Evolutionary conservation across 805 yeast genomes (phyloP), one percentile per base, ranked within the genome.

Genomic region (Brettanomyces custersianus): DNA sequence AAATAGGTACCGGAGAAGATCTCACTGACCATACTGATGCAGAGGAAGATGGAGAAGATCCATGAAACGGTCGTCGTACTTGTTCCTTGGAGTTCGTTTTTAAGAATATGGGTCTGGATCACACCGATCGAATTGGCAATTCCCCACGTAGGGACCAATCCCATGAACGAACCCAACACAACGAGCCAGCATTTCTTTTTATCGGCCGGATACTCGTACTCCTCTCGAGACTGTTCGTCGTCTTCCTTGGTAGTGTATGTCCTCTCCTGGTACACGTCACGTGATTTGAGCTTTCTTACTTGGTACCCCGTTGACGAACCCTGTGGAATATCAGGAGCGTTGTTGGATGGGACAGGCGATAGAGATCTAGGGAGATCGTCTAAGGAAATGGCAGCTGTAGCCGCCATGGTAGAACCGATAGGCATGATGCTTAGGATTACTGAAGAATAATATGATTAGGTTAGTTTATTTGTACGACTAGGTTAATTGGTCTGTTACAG

Each of bases 21-120:
- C 4, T 64, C 63, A 18, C 57, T 46, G 15, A 54, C 44, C 45
- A 68, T 72, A 9, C 68, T 59, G 13, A 76, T 48, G 26, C 74
- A 67, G 34, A 67, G 52, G 48, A 63, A 70, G 25, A 77, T 52
- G 1, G 84, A 74, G 44, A 78, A 78, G 27, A 77, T 68, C 86
- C 86, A 78, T 4, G 80, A 69, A 10, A 77, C 65, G 0, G 71
- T 57, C 2, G 77, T 64, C 1, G 74, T 60, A 5, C 61, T 49
- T 6, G 60, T 54, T 32, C 63, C 47, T 0, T 57, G 55, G 39
- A 78, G 58, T 51, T 77, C 81, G 51, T 78, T 67, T n/a, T 59
- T 59, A n/a, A 74, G 64, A 8, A 78, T 62, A 45, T 76, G 72
- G 2, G 78, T 66, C 53, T 78, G 78, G 26, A 78, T 62, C 6